A percentile compares a stretch with the other conserved stretches of the same genome.
phyloP scores from a whole-genome alignment of 176 grass and related monocot species.

The Cenchrus purpureus region DNA sequence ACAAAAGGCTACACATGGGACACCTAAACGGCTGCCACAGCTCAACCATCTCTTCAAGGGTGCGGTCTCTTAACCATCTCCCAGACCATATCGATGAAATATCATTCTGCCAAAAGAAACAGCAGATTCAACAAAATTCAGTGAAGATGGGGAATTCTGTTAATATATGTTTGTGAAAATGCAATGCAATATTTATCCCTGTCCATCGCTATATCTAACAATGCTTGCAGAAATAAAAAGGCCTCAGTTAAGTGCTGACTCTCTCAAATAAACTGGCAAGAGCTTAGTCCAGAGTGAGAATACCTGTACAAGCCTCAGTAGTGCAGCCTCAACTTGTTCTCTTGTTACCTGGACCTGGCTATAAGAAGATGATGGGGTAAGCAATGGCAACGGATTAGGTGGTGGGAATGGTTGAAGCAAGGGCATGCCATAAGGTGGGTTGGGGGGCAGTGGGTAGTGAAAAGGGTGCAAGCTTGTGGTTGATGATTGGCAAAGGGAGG shows the following conservation, averaged over 20 bases:
- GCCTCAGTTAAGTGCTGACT: not conserved
- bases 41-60: constrained; percentile 15
- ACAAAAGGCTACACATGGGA: constrained; percentile 25
- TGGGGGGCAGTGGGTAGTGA: constrained; percentile 40
- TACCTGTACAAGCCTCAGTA: constrained; percentile 70
- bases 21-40: constrained; percentile 8
- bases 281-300: not conserved
- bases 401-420: constrained; percentile 57
- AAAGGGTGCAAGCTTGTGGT: constrained; percentile 48
- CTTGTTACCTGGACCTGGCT: constrained; percentile 42
- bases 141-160: not conserved
- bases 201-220: not conserved
- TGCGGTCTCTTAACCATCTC: constrained; percentile 60
- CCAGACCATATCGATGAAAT: constrained; percentile 64
- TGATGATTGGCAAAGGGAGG: constrained; percentile 45
- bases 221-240: not conserved
- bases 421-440: constrained; percentile 38
- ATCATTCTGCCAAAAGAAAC: constrained; percentile 52
- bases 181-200: not conserved
- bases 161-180: not conserved
- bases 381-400: constrained; percentile 41
- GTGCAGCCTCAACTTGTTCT: constrained; percentile 51
- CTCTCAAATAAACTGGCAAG: not conserved
- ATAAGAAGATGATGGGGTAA: constrained; percentile 46
- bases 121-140: constrained; percentile 11